A percentile compares a stretch with the other conserved stretches of the same genome.
Conservation (phyloP, 2,329 filamentous ascomycete species). For the Coniella vitis region DNA sequence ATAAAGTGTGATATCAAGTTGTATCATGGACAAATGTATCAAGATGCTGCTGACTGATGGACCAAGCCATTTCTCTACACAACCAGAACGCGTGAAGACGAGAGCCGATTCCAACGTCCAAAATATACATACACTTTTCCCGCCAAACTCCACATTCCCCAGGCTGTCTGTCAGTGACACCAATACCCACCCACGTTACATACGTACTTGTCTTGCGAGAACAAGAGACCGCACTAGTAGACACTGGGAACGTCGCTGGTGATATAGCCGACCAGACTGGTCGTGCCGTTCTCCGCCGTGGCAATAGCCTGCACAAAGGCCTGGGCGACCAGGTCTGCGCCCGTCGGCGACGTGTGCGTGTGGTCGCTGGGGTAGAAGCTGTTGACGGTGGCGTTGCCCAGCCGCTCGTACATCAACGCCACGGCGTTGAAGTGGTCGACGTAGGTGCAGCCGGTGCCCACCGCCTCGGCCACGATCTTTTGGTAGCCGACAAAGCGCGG, state of each 20-base stretch:
- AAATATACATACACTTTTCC: too few relatives aligned
- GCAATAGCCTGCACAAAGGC: slow-evolving; percentile 49
- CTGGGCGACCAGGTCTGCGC: slow-evolving; percentile 45
- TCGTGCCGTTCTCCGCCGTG: slow-evolving; percentile 22
- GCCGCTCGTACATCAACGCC: slow-evolving; percentile 39
- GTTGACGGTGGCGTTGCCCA: slow-evolving; percentile 42
- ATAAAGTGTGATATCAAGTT: too few relatives aligned
- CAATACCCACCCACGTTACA: background rate
- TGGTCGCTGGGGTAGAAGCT: slow-evolving; percentile 49
- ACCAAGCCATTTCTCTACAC: too few relatives aligned
- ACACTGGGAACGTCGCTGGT: slow-evolving; percentile 20
- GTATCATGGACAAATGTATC: too few relatives aligned
- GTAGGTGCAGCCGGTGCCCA: slow-evolving; percentile 39
- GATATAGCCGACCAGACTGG: slow-evolving; percentile 21
- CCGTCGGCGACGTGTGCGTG: slow-evolving; percentile 51
- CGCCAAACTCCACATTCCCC: too few relatives aligned
- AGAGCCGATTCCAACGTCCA: too few relatives aligned
- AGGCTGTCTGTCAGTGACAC: background rate
- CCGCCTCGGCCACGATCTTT: slow-evolving; percentile 30
- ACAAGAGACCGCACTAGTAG: too few relatives aligned
- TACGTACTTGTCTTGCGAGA: background rate
- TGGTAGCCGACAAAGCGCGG: slow-evolving; percentile 51
- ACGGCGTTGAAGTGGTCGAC: slow-evolving; percentile 53
- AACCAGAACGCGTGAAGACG: too few relatives aligned
- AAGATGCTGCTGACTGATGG: too few relatives aligned